Evolutionary conservation across 2,329 filamentous ascomycete genomes (phyloP), one percentile per base, ranked within the genome.

Genomic region (Trichoderma atrobrunneum): DNA sequence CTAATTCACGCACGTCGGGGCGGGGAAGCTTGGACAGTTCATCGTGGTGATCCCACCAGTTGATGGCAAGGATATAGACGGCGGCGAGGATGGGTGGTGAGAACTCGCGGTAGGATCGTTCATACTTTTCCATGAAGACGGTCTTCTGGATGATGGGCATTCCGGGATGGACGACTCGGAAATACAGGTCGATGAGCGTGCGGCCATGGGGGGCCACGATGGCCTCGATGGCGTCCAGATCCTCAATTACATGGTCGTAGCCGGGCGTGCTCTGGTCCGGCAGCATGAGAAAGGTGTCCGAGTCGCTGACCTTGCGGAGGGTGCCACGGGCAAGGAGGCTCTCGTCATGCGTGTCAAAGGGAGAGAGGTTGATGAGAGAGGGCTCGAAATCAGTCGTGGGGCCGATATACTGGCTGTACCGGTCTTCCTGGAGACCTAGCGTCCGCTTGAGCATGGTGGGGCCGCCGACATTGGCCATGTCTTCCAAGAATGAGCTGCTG

Each of bases 71-170:
- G 28, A 97, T 89, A 78, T 97, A 96, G 76, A 97, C 90, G 68
- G 92, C 92, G 36, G 92, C 93, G 18, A 97, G 85, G 30, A 96
- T 84, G 12, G 92, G 89, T 1, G 93, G 92, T 16, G 92, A 91
- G 78, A 95, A 93, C 75, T 93, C 90, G 69, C 88, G 88, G 76
- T 93, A 89, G 56, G 90, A 90, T 76, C 90, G 88, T 63, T 90
- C 89, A 82, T 95, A 93, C 78, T 93, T 92, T 79, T 95, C 92
- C 74, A 93, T 84, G 76, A 95, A 95, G 71, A 94, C 89, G 72
- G 89, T 87, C 82, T 94, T 95, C 79, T 96, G 92, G 51, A 96
- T 87, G 76, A 97, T 93, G 26, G 93, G 93, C 77, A 94, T 95
- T 75, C 88, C 91, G 0, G 93, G 93, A 79, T 96, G 93, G 26